Percentiles rank a stretch among this genome's conserved stretches.
Conservation (phyloP, 164 flowering plant species). For the Berberis vulgaris region DNA sequence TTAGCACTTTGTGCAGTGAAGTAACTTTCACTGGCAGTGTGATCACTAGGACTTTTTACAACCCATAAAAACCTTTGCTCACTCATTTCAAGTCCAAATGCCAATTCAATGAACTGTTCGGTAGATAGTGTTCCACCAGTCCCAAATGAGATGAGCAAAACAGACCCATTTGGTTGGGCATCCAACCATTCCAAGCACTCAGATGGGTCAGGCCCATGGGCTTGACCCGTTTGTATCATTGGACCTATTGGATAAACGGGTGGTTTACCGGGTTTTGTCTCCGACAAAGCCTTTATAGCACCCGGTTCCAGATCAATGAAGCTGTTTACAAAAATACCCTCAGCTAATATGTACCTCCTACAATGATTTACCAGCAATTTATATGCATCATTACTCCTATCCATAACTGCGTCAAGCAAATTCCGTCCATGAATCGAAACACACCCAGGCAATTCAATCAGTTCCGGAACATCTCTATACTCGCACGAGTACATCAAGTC, state of each 20-base stretch:
- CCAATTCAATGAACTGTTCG: slow-evolving; percentile 40
- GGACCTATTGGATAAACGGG: slow-evolving; percentile 35
- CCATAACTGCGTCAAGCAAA: slow-evolving; percentile 17
- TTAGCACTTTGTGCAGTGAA: slow-evolving; percentile 4
- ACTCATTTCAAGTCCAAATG: slow-evolving; percentile 55
- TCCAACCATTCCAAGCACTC: slow-evolving; percentile 34
- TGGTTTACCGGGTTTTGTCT: slow-evolving; percentile 3
- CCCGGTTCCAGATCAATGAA: slow-evolving; percentile 20
- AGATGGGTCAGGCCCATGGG: neutral
- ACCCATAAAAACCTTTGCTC: slow-evolving; percentile 66
- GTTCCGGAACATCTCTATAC: slow-evolving; percentile 21
- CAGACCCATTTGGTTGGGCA: slow-evolving; percentile 30
- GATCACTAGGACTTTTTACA: slow-evolving; percentile 19
- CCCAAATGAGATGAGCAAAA: slow-evolving; percentile 52
- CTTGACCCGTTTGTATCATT: slow-evolving; percentile 6
- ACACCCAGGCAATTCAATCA: slow-evolving; percentile 28
- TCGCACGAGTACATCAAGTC: slow-evolving; percentile 19
- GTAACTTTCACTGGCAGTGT: slow-evolving; percentile 10
- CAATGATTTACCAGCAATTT: slow-evolving; percentile 12
- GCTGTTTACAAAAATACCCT: slow-evolving; percentile 23
- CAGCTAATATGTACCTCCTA: slow-evolving; percentile 8
- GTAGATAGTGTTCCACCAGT: slow-evolving; percentile 62
- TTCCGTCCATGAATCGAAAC: slow-evolving; percentile 20
- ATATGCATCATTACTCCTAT: slow-evolving; percentile 19
- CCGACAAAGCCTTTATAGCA: slow-evolving; percentile 15